A percentile compares a stretch with the other conserved stretches of the same genome.
phyloP scores from a whole-genome alignment of 1,284 basidiomycete species.

The Apiotrichum laibachii region DNA sequence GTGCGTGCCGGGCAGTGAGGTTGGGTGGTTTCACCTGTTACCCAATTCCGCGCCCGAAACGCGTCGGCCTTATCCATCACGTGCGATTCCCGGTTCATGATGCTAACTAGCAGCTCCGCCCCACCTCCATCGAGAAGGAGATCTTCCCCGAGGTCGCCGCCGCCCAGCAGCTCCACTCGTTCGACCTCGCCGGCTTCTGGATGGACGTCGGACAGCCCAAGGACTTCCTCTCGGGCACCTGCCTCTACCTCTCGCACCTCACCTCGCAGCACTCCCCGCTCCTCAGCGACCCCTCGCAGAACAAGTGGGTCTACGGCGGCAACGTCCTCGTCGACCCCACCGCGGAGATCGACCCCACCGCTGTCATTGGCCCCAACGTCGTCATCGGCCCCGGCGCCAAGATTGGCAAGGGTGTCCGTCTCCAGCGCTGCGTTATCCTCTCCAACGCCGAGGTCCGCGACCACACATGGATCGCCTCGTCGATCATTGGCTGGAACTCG shows the following conservation, averaged over 20 bases:
- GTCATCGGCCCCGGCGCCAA: constrained; percentile 56
- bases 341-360: constrained; percentile 55
- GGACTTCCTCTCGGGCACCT: constrained; percentile 55
- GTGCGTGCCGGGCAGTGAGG: neutral
- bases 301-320: constrained; percentile 56
- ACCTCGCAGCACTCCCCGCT: constrained; percentile 52
- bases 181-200: constrained; percentile 58
- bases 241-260: constrained; percentile 57
- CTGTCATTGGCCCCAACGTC: constrained; percentile 57
- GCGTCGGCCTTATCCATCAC: neutral
- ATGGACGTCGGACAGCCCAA: constrained; percentile 60
- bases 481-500: constrained; percentile 58
- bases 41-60: neutral
- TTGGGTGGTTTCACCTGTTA: neutral
- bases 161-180: constrained; percentile 56
- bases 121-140: constrained; percentile 58
- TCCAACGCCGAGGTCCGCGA: constrained; percentile 55
- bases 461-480: constrained; percentile 56
- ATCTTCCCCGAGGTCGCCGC: constrained; percentile 56
- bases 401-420: constrained; percentile 55
- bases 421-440: constrained; percentile 57
- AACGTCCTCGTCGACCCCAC: constrained; percentile 56
- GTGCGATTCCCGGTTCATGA: neutral
- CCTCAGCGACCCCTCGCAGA: constrained; percentile 52
- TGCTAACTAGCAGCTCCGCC: constrained; percentile 47